phyloP scores from a whole-genome alignment of 1,139 yeast genomes.

The Debaryomyces singareniensis region DNA sequence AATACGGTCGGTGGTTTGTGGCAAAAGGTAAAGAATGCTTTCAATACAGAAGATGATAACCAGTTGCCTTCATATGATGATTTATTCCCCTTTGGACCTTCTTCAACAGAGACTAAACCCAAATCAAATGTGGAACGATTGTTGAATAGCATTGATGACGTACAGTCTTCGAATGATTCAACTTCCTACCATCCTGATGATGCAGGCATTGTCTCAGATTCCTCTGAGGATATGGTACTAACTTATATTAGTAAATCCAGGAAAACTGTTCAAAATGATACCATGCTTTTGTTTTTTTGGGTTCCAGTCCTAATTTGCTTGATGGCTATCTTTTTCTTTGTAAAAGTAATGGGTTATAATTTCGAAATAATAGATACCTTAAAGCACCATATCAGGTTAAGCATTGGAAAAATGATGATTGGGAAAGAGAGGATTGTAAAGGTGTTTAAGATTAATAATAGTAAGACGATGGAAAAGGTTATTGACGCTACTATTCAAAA shows the following conservation, averaged over 20 bases:
- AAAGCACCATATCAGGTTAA: slow-evolving; percentile 44
- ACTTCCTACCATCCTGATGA: slow-evolving; percentile 17
- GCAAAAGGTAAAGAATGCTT: slow-evolving; percentile 59
- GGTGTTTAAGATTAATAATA: slow-evolving; percentile 30
- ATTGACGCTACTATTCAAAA: slow-evolving; percentile 1
- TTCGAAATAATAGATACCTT: slow-evolving; percentile 33
- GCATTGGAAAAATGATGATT: slow-evolving; percentile 56
- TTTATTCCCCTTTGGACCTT: slow-evolving; percentile 62
- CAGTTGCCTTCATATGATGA: slow-evolving; percentile 77
- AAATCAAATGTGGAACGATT: slow-evolving; percentile 30
- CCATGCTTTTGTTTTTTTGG: slow-evolving; percentile 88
- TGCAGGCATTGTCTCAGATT: slow-evolving; percentile 37
- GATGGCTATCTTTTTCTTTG: slow-evolving; percentile 43
- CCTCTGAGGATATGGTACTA: slow-evolving; percentile 46
- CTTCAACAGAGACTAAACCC: slow-evolving; percentile 23
- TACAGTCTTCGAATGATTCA: slow-evolving; percentile 3
- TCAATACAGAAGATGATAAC: slow-evolving; percentile 37
- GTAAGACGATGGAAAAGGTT: background rate
- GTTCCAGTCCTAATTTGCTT: slow-evolving; percentile 57
- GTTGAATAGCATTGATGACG: slow-evolving; percentile 13
- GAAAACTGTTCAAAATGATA: slow-evolving; percentile 72
- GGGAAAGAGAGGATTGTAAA: slow-evolving; percentile 65
- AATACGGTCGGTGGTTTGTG: slow-evolving; percentile 27
- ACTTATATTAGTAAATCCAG: slow-evolving; percentile 52
- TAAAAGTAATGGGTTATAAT: slow-evolving; percentile 47